Percentiles rank a stretch among this genome's conserved stretches.
Conservation (phyloP, 2,329 filamentous ascomycete genomes). For the Aquanectria penicillioides region DNA sequence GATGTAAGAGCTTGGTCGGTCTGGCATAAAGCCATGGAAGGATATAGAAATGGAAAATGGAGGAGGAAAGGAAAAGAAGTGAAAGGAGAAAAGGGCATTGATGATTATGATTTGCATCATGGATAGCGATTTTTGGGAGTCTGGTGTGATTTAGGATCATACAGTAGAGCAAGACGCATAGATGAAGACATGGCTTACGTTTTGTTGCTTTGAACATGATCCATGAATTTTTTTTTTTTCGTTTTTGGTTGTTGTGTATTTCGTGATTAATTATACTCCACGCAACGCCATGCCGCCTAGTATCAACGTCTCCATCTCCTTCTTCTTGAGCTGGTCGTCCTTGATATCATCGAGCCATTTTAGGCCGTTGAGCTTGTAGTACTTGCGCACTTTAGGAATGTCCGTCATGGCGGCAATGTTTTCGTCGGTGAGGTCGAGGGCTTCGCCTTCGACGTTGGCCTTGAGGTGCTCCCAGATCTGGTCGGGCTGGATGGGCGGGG, state of each 20-base stretch:
- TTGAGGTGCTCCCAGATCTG: conserved; percentile 68
- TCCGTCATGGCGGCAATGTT: conserved; percentile 70
- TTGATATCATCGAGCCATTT: conserved; percentile 58
- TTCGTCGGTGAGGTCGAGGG: conserved; percentile 69
- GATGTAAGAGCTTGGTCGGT: conserved; percentile 57
- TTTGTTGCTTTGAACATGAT: conserved; percentile 25
- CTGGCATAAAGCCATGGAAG: conserved; percentile 39
- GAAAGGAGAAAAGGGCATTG: conserved; percentile 20
- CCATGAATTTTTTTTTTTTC: not conserved
- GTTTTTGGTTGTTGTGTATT: not conserved
- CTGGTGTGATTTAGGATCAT: conserved; percentile 37
- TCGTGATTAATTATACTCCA: conserved; percentile 43
- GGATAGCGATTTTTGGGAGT: conserved; percentile 43
- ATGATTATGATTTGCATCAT: conserved; percentile 41
- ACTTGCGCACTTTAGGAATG: conserved; percentile 77
- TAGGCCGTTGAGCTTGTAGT: conserved; percentile 83
- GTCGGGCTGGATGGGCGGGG: conserved; percentile 55
- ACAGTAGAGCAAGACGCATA: conserved; percentile 38
- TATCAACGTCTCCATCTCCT: conserved; percentile 74
- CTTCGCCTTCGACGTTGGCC: conserved; percentile 69
- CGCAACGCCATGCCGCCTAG: conserved; percentile 78
- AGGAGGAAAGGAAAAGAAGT: too few species aligned
- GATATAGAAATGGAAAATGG: conserved; percentile 20
- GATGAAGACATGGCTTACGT: conserved; percentile 43
- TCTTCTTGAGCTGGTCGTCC: conserved; percentile 55